phyloP scores from a whole-genome alignment of 495 filamentous ascomycete species.

The Choiromyces venosus region DNA sequence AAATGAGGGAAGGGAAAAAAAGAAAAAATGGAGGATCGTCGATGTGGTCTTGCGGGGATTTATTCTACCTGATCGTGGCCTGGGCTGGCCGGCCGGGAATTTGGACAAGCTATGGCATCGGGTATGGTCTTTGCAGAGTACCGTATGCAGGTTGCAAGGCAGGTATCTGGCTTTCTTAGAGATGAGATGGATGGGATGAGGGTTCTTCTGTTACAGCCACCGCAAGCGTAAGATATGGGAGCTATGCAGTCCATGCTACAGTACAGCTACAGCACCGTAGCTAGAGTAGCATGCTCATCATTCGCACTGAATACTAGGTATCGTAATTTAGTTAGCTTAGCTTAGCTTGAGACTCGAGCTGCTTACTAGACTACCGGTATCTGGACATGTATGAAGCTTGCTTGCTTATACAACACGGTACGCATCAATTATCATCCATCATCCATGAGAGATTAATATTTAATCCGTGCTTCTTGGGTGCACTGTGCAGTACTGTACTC shows the following conservation, averaged over 20 bases:
- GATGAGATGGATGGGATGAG: not conserved
- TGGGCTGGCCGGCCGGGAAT: not conserved
- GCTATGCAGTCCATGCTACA: not conserved
- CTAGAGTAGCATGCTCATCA: not conserved
- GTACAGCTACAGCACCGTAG: not conserved
- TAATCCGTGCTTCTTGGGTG: not conserved
- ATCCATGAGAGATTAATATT: not conserved
- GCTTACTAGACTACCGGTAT: not conserved
- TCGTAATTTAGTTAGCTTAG: not conserved
- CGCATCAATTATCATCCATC: not conserved
- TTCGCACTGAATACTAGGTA: not conserved
- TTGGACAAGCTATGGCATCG: not conserved
- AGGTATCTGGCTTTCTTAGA: not conserved
- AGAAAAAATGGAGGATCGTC: not conserved
- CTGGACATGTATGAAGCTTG: not conserved
- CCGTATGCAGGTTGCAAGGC: not conserved
- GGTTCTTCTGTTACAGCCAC: not conserved
- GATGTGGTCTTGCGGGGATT: not conserved
- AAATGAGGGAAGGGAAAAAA: not conserved
- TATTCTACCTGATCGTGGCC: no score
- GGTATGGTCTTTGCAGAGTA: not conserved
- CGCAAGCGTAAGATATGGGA: not conserved
- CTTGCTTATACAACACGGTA: not conserved
- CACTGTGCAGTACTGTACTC: not conserved
- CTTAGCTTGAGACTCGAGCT: not conserved